These are phyloP conservation scores for Neurospora sp. DNA, from an alignment of 495 filamentous ascomycete species.

Conservation along the genomic window DNA sequence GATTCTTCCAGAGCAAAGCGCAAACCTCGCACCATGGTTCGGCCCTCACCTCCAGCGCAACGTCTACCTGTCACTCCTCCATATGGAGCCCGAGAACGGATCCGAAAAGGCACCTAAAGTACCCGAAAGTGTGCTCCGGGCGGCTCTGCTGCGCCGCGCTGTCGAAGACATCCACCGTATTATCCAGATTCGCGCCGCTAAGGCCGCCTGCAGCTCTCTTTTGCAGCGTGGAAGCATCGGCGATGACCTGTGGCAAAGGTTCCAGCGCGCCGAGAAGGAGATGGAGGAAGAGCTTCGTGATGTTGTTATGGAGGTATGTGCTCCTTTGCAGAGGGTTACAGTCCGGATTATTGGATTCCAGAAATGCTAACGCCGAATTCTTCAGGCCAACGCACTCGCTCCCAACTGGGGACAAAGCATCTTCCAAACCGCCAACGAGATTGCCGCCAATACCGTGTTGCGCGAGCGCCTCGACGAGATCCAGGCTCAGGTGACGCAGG, in stretches of 20 bases:
- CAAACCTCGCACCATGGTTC: slow-evolving; percentile 87
- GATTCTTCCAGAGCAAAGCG: slow-evolving; percentile 50
- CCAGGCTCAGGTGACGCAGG: slow-evolving; percentile 53
- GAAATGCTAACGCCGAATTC: slow-evolving; percentile 1
- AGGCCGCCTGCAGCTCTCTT: slow-evolving; percentile 71
- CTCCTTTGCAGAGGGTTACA: neutral
- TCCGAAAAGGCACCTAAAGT: slow-evolving; percentile 63
- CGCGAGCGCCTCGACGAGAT: slow-evolving; percentile 71
- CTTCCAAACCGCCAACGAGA: slow-evolving; percentile 86
- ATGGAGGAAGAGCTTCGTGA: slow-evolving; percentile 93
- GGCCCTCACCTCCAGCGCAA: slow-evolving; percentile 79
- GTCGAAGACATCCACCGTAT: slow-evolving; percentile 86
- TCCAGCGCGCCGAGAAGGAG: slow-evolving; percentile 85
- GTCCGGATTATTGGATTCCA: neutral
- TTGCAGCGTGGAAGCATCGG: slow-evolving; percentile 86
- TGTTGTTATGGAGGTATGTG: slow-evolving; percentile 77
- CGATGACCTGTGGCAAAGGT: slow-evolving; percentile 93
- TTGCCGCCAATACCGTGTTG: slow-evolving; percentile 64
- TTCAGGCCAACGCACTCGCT: slow-evolving; percentile 71
- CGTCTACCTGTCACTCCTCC: slow-evolving; percentile 85
- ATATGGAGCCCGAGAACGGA: slow-evolving; percentile 62
- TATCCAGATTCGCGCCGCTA: slow-evolving; percentile 72
- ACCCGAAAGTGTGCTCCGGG: slow-evolving; percentile 78
- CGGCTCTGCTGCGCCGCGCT: slow-evolving; percentile 82
- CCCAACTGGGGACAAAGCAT: slow-evolving; percentile 87